Base-by-base conservation (phyloP, 73 alveolate genomes). In the Stentor roeselii region DNA sequence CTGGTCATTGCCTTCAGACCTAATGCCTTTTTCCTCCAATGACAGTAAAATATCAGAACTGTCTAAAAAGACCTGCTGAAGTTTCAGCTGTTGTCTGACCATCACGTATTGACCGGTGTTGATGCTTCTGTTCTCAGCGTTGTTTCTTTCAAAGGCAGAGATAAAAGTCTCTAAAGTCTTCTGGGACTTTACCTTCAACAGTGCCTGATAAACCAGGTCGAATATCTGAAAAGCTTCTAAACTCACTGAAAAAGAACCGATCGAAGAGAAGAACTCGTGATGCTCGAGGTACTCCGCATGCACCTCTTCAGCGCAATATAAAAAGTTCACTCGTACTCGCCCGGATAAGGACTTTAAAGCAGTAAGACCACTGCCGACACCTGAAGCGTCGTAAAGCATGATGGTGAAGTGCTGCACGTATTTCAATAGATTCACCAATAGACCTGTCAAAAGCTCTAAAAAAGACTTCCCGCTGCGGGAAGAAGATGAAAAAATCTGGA, bases 1-100 rank as follows among this genome's bases (percentile, higher is more conserved):
- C 15, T 15, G 39, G 3, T 61, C 75, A 42, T 35, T 40, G 30
- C 85, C 77, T 32, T 75, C 78, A 27, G 50, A 32, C 78, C 76
- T 39, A 60, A 67, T 82, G 59, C 86, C 93, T 83, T 83, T 60
- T 39, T 59, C 61, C 60, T 82, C 78, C 58, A 50, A 27, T n/a
- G 58, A 27, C 40, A 40, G 86, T 58, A 34, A 3, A 58, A 76
- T 58, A 60, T 87, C 89, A 34, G 36, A 61, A 3, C 35, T 3
- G 78, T 83, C 59, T 58, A 14, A 39, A 21, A 36, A 67, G 11
- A 67, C 15, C 41, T 67, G 80, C 41, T 67, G 80, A 21, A 67
- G n/a, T 67, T 32, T 67, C 14, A 67, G 14, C 11, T 67, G 80
- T 32, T 67, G 80, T 32, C 37, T n/a, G 37, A 40, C 37, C 80